These are phyloP conservation scores for Emericellopsis atlantica DNA, from an alignment of 2,329 filamentous ascomycete species.

Conservation along the genomic window DNA sequence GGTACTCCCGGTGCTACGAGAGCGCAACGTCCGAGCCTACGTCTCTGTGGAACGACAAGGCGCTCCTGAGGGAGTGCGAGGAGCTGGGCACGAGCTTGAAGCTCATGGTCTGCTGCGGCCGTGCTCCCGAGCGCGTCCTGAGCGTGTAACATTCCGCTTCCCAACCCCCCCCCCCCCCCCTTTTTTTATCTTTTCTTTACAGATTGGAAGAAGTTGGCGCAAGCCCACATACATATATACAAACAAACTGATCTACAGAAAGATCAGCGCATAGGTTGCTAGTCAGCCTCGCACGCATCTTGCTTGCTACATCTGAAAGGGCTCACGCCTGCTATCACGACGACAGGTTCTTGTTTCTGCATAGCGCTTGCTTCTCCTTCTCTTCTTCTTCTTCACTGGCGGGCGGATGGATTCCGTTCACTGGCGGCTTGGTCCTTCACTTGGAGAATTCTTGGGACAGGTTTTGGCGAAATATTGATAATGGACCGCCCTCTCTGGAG, in stretches of 20 bases:
- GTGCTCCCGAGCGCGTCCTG: slow-evolving; percentile 51
- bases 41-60: slow-evolving; percentile 64
- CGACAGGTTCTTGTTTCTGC: neutral
- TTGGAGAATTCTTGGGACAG: neutral
- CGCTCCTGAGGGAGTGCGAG: slow-evolving; percentile 72
- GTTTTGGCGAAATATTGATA: neutral
- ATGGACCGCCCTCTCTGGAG: neutral
- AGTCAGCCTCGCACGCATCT: too few species aligned
- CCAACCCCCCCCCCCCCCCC: too few species aligned
- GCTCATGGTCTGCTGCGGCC: slow-evolving; percentile 81
- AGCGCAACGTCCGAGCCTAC: slow-evolving; percentile 27
- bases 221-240: neutral
- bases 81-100: slow-evolving; percentile 78
- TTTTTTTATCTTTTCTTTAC: neutral
- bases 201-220: slow-evolving; percentile 1
- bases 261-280: neutral
- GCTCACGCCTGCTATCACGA: slow-evolving; percentile 3
- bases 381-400: neutral
- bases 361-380: neutral
- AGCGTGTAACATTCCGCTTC: slow-evolving; percentile 2
- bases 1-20: slow-evolving; percentile 92
- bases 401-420: too few species aligned
- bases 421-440: too few species aligned
- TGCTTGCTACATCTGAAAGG: slow-evolving; percentile 3
- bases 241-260: too few species aligned